Evolutionary conservation across 495 filamentous ascomycete genomes (phyloP).

Genomic region (Daldinia loculata): DNA sequence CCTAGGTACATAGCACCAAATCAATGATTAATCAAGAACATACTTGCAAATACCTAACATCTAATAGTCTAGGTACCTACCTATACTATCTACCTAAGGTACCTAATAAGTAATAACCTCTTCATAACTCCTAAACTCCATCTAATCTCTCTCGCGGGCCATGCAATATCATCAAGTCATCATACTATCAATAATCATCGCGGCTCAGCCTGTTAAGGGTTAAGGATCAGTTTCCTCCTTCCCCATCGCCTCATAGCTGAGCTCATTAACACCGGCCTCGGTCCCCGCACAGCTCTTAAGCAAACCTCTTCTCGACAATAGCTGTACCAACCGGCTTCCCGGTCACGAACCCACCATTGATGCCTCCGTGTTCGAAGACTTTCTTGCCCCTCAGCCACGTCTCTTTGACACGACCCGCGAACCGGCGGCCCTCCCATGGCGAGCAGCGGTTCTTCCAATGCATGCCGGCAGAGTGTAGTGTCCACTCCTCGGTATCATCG

Average conservation of each 20-base stretch:
- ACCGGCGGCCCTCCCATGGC: constrained; percentile 85
- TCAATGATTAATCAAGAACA: no score
- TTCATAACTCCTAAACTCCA: constrained; percentile 19
- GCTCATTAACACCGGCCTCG: background rate
- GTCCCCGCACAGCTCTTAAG: constrained; percentile 7
- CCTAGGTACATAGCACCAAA: background rate
- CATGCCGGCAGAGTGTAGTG: constrained; percentile 72
- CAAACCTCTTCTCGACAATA: constrained; percentile 54
- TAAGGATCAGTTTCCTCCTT: background rate
- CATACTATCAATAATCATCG: constrained; percentile 13
- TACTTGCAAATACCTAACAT: background rate
- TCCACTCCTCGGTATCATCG: constrained; percentile 82
- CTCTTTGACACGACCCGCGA: constrained; percentile 84
- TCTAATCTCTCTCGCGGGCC: constrained; percentile 27
- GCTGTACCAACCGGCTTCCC: constrained; percentile 52
- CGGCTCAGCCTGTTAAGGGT: background rate
- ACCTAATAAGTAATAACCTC: background rate
- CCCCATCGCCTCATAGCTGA: background rate
- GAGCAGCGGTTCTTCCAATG: constrained; percentile 94
- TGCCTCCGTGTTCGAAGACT: constrained; percentile 67
- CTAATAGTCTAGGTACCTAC: background rate
- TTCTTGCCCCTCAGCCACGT: constrained; percentile 87
- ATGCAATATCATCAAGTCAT: constrained; percentile 35
- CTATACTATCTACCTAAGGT: background rate
- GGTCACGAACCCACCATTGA: constrained; percentile 51